These are phyloP conservation scores for Ophiostoma ulmi DNA, from an alignment of 2,329 filamentous ascomycete species.

Conservation along the genomic window DNA sequence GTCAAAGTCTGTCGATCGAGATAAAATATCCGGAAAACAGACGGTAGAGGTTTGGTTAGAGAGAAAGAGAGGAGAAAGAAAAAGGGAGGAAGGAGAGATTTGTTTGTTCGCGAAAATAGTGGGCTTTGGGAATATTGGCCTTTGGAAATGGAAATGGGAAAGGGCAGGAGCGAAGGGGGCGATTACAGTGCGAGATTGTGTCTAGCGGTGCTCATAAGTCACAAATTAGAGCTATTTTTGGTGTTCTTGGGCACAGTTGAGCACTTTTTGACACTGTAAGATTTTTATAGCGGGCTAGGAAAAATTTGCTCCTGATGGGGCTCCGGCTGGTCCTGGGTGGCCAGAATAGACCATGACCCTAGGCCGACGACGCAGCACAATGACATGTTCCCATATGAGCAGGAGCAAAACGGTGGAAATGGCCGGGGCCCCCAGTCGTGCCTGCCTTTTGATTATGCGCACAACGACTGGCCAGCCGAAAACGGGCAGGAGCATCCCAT, in stretches of 20 bases:
- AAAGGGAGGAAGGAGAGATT: slow-evolving; percentile 11
- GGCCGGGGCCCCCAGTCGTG: not conserved
- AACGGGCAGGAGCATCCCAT: slow-evolving; percentile 1
- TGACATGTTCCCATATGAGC: not conserved
- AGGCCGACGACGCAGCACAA: not conserved
- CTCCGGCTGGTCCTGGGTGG: not conserved
- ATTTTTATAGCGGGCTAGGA: not conserved
- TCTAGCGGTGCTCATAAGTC: not conserved
- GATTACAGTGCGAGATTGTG: not conserved
- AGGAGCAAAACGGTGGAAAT: not conserved
- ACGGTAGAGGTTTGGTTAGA: not conserved
- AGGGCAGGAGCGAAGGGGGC: not conserved
- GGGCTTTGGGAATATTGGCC: not conserved
- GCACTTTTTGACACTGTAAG: not conserved
- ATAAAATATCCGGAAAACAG: slow-evolving; percentile 7
- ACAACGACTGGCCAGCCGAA: slow-evolving; percentile 2
- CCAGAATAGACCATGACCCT: not conserved
- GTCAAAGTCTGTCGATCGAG: slow-evolving; percentile 1
- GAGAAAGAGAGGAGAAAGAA: not conserved
- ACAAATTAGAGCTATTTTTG: not conserved
- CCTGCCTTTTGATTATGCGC: not conserved
- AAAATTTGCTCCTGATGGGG: slow-evolving; percentile 14
- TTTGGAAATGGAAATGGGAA: not conserved
- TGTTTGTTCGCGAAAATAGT: slow-evolving; percentile 13
- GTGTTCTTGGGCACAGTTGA: not conserved